These are phyloP conservation scores for Penicillium psychrofluorescens DNA, from an alignment of 495 filamentous ascomycete species.

Conservation along the genomic window DNA sequence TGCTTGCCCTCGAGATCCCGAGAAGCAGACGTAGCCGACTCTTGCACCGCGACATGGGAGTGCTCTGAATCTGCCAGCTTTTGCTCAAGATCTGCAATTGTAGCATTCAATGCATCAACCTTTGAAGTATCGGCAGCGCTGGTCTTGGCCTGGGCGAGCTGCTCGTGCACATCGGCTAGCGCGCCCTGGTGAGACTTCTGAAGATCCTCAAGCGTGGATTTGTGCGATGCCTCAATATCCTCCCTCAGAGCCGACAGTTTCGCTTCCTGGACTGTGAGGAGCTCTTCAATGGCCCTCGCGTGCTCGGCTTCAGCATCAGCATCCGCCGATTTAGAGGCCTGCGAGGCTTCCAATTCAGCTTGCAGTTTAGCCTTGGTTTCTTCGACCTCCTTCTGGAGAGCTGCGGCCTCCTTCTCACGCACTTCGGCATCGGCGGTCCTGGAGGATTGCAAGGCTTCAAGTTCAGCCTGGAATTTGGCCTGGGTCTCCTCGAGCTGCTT, in stretches of 20 bases:
- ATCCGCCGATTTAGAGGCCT: conserved; percentile 19
- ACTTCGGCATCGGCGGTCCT: too few relatives aligned
- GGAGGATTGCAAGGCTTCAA: conserved; percentile 22
- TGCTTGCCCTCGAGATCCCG: conserved; percentile 27
- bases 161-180: conserved; percentile 23
- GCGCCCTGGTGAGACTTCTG: conserved; percentile 29
- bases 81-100: conserved; percentile 29
- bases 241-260: conserved; percentile 29
- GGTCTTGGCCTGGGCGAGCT: conserved; percentile 29
- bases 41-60: conserved; percentile 19
- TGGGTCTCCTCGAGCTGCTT: conserved; percentile 27
- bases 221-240: conserved; percentile 31
- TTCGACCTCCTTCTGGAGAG: conserved; percentile 28
- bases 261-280: conserved; percentile 36
- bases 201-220: conserved; percentile 32
- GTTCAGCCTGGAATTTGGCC: conserved; percentile 16
- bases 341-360: conserved; percentile 24
- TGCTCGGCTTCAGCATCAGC: conserved; percentile 29
- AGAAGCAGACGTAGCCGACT: conserved; percentile 15
- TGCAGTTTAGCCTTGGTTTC: conserved; percentile 18
- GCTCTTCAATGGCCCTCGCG: conserved; percentile 32
- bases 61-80: conserved; percentile 30
- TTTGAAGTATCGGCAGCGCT: conserved; percentile 32
- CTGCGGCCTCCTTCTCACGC: conserved; percentile 25
- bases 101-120: conserved; percentile 27